These are phyloP conservation scores for Xylariales sp. DNA, from an alignment of 2,329 filamentous ascomycete species.

Conservation along the genomic window DNA sequence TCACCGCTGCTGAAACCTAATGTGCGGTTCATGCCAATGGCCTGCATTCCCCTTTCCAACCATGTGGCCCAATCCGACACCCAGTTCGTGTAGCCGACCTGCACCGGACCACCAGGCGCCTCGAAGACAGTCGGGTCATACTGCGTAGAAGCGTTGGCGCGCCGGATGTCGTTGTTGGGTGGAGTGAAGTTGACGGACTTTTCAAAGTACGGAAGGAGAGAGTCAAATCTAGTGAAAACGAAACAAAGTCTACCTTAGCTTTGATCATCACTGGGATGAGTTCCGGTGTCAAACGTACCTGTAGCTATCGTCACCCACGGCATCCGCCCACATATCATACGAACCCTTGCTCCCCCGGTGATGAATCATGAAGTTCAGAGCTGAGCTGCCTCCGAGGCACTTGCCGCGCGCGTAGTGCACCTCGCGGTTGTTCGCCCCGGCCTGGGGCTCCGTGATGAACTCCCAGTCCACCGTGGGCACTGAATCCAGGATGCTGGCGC, in stretches of 20 bases:
- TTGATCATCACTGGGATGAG: too few species aligned
- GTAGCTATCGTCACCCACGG: constrained; percentile 20
- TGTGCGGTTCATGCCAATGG: constrained; percentile 32
- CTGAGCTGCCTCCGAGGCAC: constrained; percentile 23
- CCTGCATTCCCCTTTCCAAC: constrained; percentile 31
- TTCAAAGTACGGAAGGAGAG: constrained; percentile 18
- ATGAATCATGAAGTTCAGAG: constrained; percentile 26
- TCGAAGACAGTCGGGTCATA: constrained; percentile 26
- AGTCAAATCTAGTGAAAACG: constrained; percentile 6
- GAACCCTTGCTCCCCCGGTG: constrained; percentile 19
- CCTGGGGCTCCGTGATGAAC: constrained; percentile 17
- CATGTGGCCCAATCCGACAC: constrained; percentile 33
- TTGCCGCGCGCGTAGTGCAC: constrained; percentile 24
- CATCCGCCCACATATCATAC: constrained; percentile 19
- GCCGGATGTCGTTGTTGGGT: constrained; percentile 14
- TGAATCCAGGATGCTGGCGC: constrained; percentile 8
- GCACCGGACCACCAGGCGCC: constrained; percentile 27
- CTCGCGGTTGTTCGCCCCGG: constrained; percentile 8
- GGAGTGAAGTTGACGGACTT: constrained; percentile 25
- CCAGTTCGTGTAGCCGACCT: constrained; percentile 37
- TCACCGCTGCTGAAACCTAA: constrained; percentile 37
- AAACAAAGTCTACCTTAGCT: too few species aligned
- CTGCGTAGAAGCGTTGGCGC: constrained; percentile 20
- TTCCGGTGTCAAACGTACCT: too few species aligned
- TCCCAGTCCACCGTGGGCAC: constrained; percentile 18